These are phyloP conservation scores for Colletotrichum tabaci DNA, from an alignment of 2,329 filamentous ascomycete species.

Conservation along the genomic window DNA sequence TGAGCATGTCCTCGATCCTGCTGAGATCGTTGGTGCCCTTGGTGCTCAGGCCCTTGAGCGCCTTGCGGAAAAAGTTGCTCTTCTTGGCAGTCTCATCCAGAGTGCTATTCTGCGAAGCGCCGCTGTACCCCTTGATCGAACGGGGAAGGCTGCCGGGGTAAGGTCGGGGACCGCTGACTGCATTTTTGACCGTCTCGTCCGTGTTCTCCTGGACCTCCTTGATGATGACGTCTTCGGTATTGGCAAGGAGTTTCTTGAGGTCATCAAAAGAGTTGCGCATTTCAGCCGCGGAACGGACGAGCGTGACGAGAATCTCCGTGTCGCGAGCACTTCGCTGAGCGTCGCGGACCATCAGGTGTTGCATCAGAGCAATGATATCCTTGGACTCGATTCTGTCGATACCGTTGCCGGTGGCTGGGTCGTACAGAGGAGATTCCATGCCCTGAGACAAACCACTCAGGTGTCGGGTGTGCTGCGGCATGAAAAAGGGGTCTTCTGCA, in stretches of 20 bases:
- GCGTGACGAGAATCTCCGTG: slow-evolving; percentile 94
- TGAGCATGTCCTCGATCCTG: slow-evolving; percentile 92
- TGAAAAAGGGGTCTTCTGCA: slow-evolving; percentile 78
- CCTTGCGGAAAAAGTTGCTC: slow-evolving; percentile 93
- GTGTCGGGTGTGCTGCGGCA: slow-evolving; percentile 73
- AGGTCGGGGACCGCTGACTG: slow-evolving; percentile 88
- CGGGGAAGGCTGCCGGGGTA: slow-evolving; percentile 78
- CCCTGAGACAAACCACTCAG: slow-evolving; percentile 93
- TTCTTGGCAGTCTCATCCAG: slow-evolving; percentile 80
- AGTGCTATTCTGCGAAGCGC: slow-evolving; percentile 68
- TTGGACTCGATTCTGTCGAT: slow-evolving; percentile 95
- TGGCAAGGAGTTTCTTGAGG: slow-evolving; percentile 91
- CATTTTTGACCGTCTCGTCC: slow-evolving; percentile 85
- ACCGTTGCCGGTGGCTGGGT: slow-evolving; percentile 87
- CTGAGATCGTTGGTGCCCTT: slow-evolving; percentile 90
- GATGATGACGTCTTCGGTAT: slow-evolving; percentile 92
- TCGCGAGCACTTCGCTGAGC: slow-evolving; percentile 96
- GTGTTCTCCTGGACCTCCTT: slow-evolving; percentile 89
- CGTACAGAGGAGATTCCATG: slow-evolving; percentile 90
- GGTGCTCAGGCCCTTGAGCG: slow-evolving; percentile 89
- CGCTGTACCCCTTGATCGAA: slow-evolving; percentile 64
- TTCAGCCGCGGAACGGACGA: slow-evolving; percentile 93
- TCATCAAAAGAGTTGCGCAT: slow-evolving; percentile 98
- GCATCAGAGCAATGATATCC: slow-evolving; percentile 97
- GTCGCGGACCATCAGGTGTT: slow-evolving; percentile 97